These are phyloP conservation scores for Maudiozyma barnettii DNA, from an alignment of 805 yeast genomes.

Conservation along the genomic window DNA sequence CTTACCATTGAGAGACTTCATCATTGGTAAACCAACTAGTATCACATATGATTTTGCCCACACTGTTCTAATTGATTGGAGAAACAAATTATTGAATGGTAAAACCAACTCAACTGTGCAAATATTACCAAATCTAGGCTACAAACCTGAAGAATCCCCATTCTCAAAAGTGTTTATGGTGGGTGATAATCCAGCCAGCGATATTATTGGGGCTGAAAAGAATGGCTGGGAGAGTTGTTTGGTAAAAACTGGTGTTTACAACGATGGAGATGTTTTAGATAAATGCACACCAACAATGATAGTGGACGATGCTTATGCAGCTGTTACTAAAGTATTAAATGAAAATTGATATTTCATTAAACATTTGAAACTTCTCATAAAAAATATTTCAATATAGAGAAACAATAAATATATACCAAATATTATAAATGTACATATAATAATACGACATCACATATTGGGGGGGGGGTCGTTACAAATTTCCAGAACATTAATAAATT, in stretches of 20 bases:
- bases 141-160: conserved; percentile 34
- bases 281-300: conserved; percentile 39
- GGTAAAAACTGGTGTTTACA: conserved; percentile 81
- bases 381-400: neutral
- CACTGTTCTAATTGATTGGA: conserved; percentile 50
- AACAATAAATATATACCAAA: too few relatives aligned
- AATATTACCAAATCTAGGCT: conserved; percentile 38
- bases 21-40: conserved; percentile 75
- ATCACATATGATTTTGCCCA: conserved; percentile 80
- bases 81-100: conserved; percentile 28
- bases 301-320: conserved; percentile 43
- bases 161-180: conserved; percentile 77
- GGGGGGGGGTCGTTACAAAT: too few relatives aligned
- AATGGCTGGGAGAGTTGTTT: conserved; percentile 86
- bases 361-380: neutral
- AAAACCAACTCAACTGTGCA: conserved; percentile 14
- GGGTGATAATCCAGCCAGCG: conserved; percentile 93
- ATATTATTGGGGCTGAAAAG: conserved; percentile 78
- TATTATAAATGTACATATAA: too few relatives aligned
- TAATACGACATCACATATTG: too few relatives aligned
- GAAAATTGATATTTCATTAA: neutral
- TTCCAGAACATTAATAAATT: too few relatives aligned
- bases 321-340: conserved; percentile 32
- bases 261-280: conserved; percentile 39
- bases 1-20: conserved; percentile 38